Evolutionary conservation across 2,329 filamentous ascomycete species (phyloP), one percentile per base, ranked within the genome.

Genomic region (Alternaria ventricosa): DNA sequence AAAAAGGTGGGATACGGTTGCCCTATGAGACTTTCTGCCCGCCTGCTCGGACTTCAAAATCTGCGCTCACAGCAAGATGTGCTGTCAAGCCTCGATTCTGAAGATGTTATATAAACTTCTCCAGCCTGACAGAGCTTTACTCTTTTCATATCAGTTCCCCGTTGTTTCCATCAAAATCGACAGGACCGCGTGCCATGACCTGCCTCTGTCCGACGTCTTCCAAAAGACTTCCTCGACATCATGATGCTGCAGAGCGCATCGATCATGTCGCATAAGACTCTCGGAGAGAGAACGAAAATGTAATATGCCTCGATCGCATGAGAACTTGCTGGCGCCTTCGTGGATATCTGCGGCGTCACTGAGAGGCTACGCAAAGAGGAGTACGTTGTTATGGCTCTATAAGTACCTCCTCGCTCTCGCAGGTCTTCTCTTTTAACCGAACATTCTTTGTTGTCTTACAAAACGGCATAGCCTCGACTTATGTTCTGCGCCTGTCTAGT

Each of bases 111-210:
- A 36, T 36, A 36, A 36, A 4, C 33, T 36, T n/a, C 33, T n/a
- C 7, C 8, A n/a, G 33, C 4, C 15, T 1, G 8, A 36, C 33
- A n/a, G 0, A n/a, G 15, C 15, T 36, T 36, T 0, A 9, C 15
- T n/a, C 6, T 0, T 9, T 0, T 9, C 7, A 36, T 7, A n/a
- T 36, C 0, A 1, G 9, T 9, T 5, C 4, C 7, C 0, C 7
- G 4, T 3, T 36, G 15, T 9, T n/a, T 36, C 3, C 7, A 36
- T 10, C 8, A 36, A 36, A n/a, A 36, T 36, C 15, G 9, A 5
- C 2, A 36, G 0, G 8, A n/a, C 15, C n/a, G 9, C 1, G 8
- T 0, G 4, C n/a, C 15, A n/a, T 36, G 8, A 10, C 8, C 33
- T 36, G 2, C 15, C 33, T 9, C 4, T 9, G 0, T 4, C 4